phyloP scores from a whole-genome alignment of 2,329 filamentous ascomycete genomes.

The Ophiostoma tasmaniense region DNA sequence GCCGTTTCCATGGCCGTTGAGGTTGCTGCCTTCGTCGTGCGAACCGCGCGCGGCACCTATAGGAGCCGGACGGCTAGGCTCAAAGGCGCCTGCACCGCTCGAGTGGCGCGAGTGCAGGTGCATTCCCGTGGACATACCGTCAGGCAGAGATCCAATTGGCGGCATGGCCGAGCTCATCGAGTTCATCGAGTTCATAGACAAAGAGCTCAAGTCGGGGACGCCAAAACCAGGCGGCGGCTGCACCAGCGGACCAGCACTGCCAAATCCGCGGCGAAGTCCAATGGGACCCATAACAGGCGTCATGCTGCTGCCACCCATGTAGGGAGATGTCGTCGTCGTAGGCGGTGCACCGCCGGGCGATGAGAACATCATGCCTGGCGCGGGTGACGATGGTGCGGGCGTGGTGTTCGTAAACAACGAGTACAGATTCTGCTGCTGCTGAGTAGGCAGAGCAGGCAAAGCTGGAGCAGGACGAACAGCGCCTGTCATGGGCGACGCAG shows the following conservation, averaged over 20 bases:
- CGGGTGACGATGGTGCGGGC: constrained; percentile 25
- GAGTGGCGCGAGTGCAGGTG: constrained; percentile 4
- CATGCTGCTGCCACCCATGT: not conserved
- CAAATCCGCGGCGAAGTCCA: not conserved
- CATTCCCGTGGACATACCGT: not conserved
- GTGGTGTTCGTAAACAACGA: constrained; percentile 26
- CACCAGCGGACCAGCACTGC: not conserved
- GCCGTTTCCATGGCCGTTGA: not conserved
- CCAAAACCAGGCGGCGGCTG: constrained; percentile 7
- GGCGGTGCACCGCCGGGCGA: constrained; percentile 34
- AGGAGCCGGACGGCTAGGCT: not conserved
- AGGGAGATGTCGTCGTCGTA: not conserved
- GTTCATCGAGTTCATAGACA: constrained; percentile 1
- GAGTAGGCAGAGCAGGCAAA: constrained; percentile 12
- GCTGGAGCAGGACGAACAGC: constrained; percentile 37
- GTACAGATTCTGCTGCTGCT: constrained; percentile 36
- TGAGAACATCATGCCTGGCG: constrained; percentile 25
- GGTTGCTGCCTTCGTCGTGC: not conserved
- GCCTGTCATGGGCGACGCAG: constrained; percentile 55
- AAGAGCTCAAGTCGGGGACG: not conserved
- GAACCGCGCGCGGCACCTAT: not conserved
- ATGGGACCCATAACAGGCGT: not conserved
- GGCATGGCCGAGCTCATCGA: not conserved
- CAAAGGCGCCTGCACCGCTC: not conserved
- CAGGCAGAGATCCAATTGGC: not conserved